Evolutionary conservation across 345 rosid genomes (phyloP).

Genomic region (Salix koriyanagi): DNA sequence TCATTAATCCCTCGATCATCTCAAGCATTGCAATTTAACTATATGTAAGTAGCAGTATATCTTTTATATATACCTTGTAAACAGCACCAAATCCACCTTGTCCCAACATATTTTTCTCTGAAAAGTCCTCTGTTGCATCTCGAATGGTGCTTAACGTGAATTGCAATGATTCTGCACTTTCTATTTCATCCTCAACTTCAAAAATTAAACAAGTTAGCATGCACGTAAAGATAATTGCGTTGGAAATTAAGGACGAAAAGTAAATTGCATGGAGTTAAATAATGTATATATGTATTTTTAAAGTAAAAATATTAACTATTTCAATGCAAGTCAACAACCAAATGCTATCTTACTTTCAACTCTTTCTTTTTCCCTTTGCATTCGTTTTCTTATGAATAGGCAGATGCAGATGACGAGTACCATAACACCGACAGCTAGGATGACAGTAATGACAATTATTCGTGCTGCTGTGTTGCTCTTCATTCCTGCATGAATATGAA

Average conservation of each 20-base stretch:
- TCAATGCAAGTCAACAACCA: too few species aligned
- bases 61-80: not conserved
- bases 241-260: too few species aligned
- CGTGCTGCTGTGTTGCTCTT: not conserved
- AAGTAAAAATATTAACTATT: too few species aligned
- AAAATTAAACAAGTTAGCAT: too few species aligned
- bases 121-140: slow-evolving; percentile 7
- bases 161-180: not conserved
- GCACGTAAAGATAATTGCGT: too few species aligned
- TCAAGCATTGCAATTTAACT: too few species aligned
- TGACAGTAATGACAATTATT: slow-evolving; percentile 3
- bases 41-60: too few species aligned
- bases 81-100: too few species aligned
- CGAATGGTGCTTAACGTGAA: not conserved
- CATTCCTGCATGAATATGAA: slow-evolving; percentile 10
- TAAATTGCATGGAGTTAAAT: too few species aligned
- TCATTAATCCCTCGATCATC: too few species aligned
- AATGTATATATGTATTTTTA: too few species aligned
- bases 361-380: not conserved
- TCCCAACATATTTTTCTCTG: slow-evolving; percentile 2
- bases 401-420: slow-evolving; percentile 9
- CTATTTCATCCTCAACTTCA: not conserved
- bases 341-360: slow-evolving; percentile 1
- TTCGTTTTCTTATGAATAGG: slow-evolving; percentile 11
- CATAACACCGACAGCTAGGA: slow-evolving; percentile 3